Percentiles rank a stretch among this genome's conserved stretches.
Evolutionary conservation across 352 stramenopile species (phyloP).

Genomic region (Pilasporangium apinafurcum): DNA sequence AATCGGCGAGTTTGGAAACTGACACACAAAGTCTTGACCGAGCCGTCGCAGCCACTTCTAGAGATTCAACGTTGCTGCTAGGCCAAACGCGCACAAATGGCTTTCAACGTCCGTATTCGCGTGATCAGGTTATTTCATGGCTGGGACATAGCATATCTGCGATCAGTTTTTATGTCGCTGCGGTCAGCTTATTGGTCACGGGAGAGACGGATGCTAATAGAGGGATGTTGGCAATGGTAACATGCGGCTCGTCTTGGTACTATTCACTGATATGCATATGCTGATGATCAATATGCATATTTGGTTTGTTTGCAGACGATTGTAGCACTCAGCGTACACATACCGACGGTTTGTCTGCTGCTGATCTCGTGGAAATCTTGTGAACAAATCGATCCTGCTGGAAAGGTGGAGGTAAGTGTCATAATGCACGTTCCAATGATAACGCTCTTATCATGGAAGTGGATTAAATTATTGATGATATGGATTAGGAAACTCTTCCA

Average conservation of each 20-base stretch:
- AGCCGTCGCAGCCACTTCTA: no score
- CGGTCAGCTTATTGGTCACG: constrained; percentile 13
- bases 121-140: constrained; percentile 75
- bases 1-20: no score
- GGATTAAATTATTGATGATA: constrained; percentile 3
- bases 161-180: constrained; percentile 49
- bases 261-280: neutral
- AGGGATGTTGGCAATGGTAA: constrained; percentile 9
- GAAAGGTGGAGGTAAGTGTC: constrained; percentile 19
- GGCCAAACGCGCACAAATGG: constrained; percentile 56
- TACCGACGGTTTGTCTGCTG: constrained; percentile 40
- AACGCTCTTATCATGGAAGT: neutral
- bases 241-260: neutral
- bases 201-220: neutral
- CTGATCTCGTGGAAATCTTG: constrained; percentile 63
- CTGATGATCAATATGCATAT: neutral
- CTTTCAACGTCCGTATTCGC: constrained; percentile 61
- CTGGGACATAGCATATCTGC: constrained; percentile 59
- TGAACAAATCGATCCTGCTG: constrained; percentile 58
- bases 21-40: no score
- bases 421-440: constrained; percentile 5
- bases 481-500: constrained; percentile 18
- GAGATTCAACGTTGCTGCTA: constrained; percentile 8
- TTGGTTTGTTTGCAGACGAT: constrained; percentile 26
- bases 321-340: constrained; percentile 40